Conservation (phyloP, 805 yeast species). For the Candida jianshihensis region DNA sequence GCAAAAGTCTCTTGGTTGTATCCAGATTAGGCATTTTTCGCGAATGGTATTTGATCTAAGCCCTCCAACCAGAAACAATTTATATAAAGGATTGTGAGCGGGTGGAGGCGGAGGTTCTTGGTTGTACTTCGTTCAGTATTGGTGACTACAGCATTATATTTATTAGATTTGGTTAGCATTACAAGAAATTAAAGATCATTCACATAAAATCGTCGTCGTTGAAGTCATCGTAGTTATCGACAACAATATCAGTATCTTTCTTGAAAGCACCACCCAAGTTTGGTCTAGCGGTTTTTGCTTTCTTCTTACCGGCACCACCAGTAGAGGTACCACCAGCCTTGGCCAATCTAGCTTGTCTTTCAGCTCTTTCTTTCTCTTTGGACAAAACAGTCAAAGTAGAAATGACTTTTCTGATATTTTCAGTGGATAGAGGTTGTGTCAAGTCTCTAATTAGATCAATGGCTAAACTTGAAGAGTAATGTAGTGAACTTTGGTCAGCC, state of each 20-base stretch:
- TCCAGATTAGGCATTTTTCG: too few relatives aligned
- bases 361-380: constrained; percentile 83
- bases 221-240: constrained; percentile 48
- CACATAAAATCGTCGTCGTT: constrained; percentile 82
- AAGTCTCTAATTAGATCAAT: constrained; percentile 83
- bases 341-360: constrained; percentile 79
- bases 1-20: too few relatives aligned
- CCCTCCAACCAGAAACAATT: too few relatives aligned
- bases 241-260: constrained; percentile 57
- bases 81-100: too few relatives aligned
- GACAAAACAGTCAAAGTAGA: constrained; percentile 76
- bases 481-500: constrained; percentile 53
- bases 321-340: constrained; percentile 80
- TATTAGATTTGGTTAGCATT: too few relatives aligned
- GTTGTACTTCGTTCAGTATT: too few relatives aligned
- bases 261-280: constrained; percentile 57
- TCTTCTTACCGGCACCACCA: constrained; percentile 94
- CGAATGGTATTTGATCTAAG: too few relatives aligned
- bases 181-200: background rate
- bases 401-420: constrained; percentile 76
- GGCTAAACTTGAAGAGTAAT: constrained; percentile 70
- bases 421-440: constrained; percentile 73
- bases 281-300: constrained; percentile 66
- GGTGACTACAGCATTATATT: too few relatives aligned
- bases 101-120: too few relatives aligned